Evolutionary conservation across 192 early-diverging fungal genomes (phyloP), one percentile per base, ranked within the genome.

Genomic region (Coemansia sp.): DNA sequence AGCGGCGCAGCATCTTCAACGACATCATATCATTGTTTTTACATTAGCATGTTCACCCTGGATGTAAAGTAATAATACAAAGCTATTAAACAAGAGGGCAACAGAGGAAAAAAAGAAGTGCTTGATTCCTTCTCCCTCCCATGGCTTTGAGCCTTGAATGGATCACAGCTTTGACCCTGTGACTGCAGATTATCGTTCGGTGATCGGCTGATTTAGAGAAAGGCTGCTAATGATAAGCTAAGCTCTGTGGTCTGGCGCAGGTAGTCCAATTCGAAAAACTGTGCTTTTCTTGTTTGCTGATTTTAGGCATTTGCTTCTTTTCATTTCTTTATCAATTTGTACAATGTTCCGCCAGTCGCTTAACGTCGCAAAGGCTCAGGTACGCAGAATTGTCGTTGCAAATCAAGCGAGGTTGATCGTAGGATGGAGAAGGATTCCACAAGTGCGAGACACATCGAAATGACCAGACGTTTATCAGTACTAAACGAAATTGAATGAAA

Each of bases 271-370:
- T 49, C 18, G 45, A 18, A 41, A 41, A 41, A 11, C 40, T 41
- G 15, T 41, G 12, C 3, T 15, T 41, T 10, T 20, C 22, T 45
- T 45, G 5, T 45, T 49, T 49, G n/a, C 45, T 49, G 45, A 18
- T 49, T 38, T 32, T 20, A 29, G 34, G 41, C 13, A 53, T 59
- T 50, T 43, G 34, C 20, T 32, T 3, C 30, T 37, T 56, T 24
- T 66, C 7, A 30, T 59, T 55, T 61, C 13, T 55, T 29, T 20
- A 34, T 27, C 24, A 15, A 53, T 53, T 45, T 49, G 56, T 58
- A 52, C 50, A 75, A 82, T 82, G 79, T 76, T 82, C 61, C 79
- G 79, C 50, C 71, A 76, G 64, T 68, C 59, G 49, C 68, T 82
- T 27, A 67, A 44, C 70, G 68, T 47, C 58, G 79, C 70, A 82